Percentiles rank a stretch among this genome's conserved stretches.
Conservation (phyloP, 306 rosid genomes). For the Macrotyloma uniflorum region DNA sequence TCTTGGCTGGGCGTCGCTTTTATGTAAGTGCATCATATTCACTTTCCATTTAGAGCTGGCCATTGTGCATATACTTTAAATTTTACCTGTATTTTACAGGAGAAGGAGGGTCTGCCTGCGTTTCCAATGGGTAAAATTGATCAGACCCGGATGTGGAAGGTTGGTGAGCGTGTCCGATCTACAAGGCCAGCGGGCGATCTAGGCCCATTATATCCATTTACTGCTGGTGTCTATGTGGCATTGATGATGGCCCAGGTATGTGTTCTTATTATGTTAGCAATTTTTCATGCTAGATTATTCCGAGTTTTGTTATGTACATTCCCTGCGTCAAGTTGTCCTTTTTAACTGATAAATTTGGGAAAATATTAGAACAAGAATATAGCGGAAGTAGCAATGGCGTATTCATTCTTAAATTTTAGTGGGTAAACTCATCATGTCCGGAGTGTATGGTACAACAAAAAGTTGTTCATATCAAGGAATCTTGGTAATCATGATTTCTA, state of each 20-base stretch:
- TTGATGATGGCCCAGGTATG: constrained; percentile 99
- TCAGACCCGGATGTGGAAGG: constrained; percentile 99
- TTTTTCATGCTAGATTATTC: neutral
- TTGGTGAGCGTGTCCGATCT: constrained; percentile 85
- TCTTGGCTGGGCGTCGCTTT: constrained; percentile 96
- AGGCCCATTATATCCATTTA: constrained; percentile 90
- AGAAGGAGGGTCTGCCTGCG: constrained; percentile 95
- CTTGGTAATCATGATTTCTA: too few relatives aligned
- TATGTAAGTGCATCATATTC: constrained; percentile 55
- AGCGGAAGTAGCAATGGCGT: neutral
- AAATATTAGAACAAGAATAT: neutral
- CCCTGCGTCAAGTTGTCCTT: neutral
- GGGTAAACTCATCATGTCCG: too few relatives aligned
- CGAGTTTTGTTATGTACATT: neutral
- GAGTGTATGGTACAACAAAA: too few relatives aligned
- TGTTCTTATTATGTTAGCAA: neutral
- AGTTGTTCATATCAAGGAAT: too few relatives aligned
- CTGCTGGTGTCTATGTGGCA: constrained; percentile 99
- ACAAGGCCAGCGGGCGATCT: constrained; percentile 86
- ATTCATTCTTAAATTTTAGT: neutral
- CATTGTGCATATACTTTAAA: neutral
- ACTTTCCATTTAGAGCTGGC: neutral
- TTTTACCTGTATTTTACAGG: constrained; percentile 58
- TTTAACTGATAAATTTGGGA: neutral
- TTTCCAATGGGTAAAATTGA: constrained; percentile 99